These are phyloP conservation scores for Camelina sativa DNA, from an alignment of 345 rosid genomes.

Conservation along the genomic window DNA sequence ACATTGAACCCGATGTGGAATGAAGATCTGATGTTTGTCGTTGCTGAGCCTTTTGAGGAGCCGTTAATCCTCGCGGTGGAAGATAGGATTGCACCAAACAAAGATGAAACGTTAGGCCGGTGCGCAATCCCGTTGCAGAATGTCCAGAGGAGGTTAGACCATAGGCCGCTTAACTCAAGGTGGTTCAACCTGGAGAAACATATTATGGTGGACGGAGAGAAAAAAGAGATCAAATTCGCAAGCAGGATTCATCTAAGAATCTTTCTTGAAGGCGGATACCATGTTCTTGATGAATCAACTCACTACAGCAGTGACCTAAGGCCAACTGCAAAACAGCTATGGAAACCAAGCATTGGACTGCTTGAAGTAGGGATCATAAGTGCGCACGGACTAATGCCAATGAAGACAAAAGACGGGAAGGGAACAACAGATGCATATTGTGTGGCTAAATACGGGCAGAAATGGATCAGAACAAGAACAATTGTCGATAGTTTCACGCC, in stretches of 20 bases:
- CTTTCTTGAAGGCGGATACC: slow-evolving; percentile 95
- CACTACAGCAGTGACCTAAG: slow-evolving; percentile 94
- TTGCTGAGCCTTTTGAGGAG: slow-evolving; percentile 91
- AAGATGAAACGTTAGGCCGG: slow-evolving; percentile 75
- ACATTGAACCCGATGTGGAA: slow-evolving; percentile 94
- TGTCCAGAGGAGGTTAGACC: slow-evolving; percentile 84
- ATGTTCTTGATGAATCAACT: slow-evolving; percentile 97
- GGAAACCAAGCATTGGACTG: slow-evolving; percentile 79
- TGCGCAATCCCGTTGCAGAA: slow-evolving; percentile 61
- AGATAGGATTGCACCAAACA: slow-evolving; percentile 71
- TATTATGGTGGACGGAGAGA: slow-evolving; percentile 70
- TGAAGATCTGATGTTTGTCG: slow-evolving; percentile 95
- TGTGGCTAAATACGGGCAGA: slow-evolving; percentile 97
- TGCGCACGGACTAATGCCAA: slow-evolving; percentile 85
- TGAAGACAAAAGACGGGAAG: slow-evolving; percentile 84
- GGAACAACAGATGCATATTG: slow-evolving; percentile 97
- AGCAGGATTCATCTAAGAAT: slow-evolving; percentile 86
- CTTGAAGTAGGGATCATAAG: slow-evolving; percentile 59
- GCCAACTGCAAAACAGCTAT: slow-evolving; percentile 91
- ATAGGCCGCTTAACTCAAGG: slow-evolving; percentile 66
- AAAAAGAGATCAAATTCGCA: slow-evolving; percentile 77
- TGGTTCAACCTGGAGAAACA: slow-evolving; percentile 94
- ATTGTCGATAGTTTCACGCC: slow-evolving; percentile 83
- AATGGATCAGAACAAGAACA: slow-evolving; percentile 96
- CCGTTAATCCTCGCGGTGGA: slow-evolving; percentile 73